These are phyloP conservation scores for Calonectria hongkongensis DNA, from an alignment of 2,329 filamentous ascomycete species.

Conservation along the genomic window DNA sequence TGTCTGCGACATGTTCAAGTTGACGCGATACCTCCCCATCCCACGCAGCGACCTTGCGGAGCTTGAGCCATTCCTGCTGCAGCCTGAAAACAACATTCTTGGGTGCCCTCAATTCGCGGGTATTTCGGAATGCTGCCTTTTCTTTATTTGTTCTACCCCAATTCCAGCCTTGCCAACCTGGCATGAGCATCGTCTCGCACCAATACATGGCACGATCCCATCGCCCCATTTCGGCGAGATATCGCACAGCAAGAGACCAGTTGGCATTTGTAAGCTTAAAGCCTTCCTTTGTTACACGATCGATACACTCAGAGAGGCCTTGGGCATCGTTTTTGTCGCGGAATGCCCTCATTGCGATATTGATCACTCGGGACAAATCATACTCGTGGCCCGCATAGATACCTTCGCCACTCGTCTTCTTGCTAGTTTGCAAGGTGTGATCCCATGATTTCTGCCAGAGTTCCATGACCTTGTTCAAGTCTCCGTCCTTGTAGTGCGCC, in stretches of 20 bases:
- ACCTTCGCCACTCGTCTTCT: constrained; percentile 46
- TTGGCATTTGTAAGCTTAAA: constrained; percentile 85
- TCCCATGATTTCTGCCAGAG: constrained; percentile 80
- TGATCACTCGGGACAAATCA: constrained; percentile 69
- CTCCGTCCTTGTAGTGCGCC: constrained; percentile 74
- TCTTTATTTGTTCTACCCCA: constrained; percentile 53
- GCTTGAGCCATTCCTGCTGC: constrained; percentile 69
- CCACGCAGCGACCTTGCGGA: constrained; percentile 70
- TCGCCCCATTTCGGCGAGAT: constrained; percentile 76
- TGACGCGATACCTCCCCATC: constrained; percentile 65
- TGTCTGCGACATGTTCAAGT: constrained; percentile 61
- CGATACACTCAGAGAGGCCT: constrained; percentile 71
- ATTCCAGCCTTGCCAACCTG: constrained; percentile 84
- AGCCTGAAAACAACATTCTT: constrained; percentile 68
- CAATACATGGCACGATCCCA: constrained; percentile 81
- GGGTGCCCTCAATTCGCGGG: constrained; percentile 58
- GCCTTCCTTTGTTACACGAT: constrained; percentile 76
- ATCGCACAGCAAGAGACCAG: constrained; percentile 86
- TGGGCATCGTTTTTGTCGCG: constrained; percentile 63
- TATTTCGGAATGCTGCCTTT: constrained; percentile 61
- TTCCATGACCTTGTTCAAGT: constrained; percentile 76
- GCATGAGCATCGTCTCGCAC: constrained; percentile 87
- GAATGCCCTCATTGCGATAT: constrained; percentile 69
- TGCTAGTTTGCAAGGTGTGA: constrained; percentile 65
- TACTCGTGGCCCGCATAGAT: constrained; percentile 71